Base-by-base conservation (phyloP, 2,329 filamentous ascomycete genomes). In the Fusarium piperis region DNA sequence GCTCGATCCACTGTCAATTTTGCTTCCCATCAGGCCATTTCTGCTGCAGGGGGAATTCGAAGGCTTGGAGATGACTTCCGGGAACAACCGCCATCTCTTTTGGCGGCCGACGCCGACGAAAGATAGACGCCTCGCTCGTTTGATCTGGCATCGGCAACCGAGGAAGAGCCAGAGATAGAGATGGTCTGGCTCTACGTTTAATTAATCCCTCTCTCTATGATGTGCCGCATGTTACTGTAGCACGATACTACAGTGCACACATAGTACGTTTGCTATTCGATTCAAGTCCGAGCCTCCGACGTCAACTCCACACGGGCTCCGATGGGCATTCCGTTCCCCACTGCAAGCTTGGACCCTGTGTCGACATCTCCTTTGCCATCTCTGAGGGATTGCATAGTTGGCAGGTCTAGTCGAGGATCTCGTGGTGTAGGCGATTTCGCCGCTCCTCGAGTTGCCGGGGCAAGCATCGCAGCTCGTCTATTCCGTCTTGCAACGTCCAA, bases 1-100 rank as follows among this genome's bases (percentile, higher is more conserved):
- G 64, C 55, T 65, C 59, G 64, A 55, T 67, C 69, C 69, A 67
- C 70, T 58, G 46, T 41, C 41, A 23, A 23, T 23, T 23, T 61
- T 32, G 46, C 57, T 66, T 59, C 48, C 70, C 63, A 74, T 74
- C 72, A 74, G 72, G 59, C 72, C 72, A 74, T 74, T 70, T 64
- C 52, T 52, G 52, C 70, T 52, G 72, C 72, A 74, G 71, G 71
- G 72, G 71, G 70, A 38, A 41, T 71, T 62, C 46, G 56, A 70
- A 57, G 62, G 59, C 51, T 53, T 68, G 16, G 28, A 52, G 41
- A 48, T 59, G 46, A 44, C 38, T 66, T 53, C 55, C 61, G 67
- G 59, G 60, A 70, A 63, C 59, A 58, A 65, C 67, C 61, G 67
- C 67, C 55, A 46, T 46, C 41, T 36, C 38, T 44, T 41, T n/a